Evolutionary conservation across 352 stramenopile species (phyloP).

Genomic region (Globisporangium carolinianum): DNA sequence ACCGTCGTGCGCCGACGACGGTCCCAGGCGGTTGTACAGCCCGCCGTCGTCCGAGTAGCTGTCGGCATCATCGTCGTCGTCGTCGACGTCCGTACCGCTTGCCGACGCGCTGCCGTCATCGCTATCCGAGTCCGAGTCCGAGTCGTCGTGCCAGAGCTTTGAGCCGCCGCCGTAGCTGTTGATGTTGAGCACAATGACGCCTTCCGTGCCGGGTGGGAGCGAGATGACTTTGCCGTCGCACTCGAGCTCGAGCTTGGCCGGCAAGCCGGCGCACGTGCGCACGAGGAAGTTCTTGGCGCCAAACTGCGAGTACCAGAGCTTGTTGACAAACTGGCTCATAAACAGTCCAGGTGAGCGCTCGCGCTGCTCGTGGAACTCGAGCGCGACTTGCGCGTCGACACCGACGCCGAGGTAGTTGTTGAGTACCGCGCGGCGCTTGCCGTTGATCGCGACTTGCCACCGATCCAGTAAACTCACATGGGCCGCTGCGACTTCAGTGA

Average conservation of each 20-base stretch:
- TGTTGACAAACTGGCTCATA: slow-evolving; percentile 88
- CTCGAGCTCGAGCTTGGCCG: slow-evolving; percentile 66
- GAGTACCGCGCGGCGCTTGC: slow-evolving; percentile 51
- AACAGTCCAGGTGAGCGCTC: slow-evolving; percentile 84
- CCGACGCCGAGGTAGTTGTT: slow-evolving; percentile 86
- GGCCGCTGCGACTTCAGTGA: slow-evolving; percentile 60
- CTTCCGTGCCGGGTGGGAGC: slow-evolving; percentile 71
- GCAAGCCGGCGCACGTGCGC: slow-evolving; percentile 69
- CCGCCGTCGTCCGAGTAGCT: slow-evolving; percentile 24
- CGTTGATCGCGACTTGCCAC: slow-evolving; percentile 68
- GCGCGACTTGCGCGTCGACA: slow-evolving; percentile 86
- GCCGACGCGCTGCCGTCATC: slow-evolving; percentile 12
- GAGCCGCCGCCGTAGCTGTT: slow-evolving; percentile 85
- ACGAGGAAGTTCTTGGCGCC: slow-evolving; percentile 85
- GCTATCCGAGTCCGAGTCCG: slow-evolving; percentile 30
- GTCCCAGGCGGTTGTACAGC: slow-evolving; percentile 23
- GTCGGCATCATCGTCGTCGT: slow-evolving; percentile 18
- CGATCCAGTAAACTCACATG: slow-evolving; percentile 74
- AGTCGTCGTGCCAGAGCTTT: slow-evolving; percentile 84
- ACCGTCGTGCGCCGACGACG: slow-evolving; percentile 84
- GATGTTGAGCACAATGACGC: slow-evolving; percentile 86
- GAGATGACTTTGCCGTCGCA: slow-evolving; percentile 71
- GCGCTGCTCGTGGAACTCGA: slow-evolving; percentile 88
- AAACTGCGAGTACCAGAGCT: slow-evolving; percentile 88
- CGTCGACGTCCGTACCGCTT: slow-evolving; percentile 30